Conservation (phyloP, 208 protist genomes). For the Trypanosoma rangeli region DNA sequence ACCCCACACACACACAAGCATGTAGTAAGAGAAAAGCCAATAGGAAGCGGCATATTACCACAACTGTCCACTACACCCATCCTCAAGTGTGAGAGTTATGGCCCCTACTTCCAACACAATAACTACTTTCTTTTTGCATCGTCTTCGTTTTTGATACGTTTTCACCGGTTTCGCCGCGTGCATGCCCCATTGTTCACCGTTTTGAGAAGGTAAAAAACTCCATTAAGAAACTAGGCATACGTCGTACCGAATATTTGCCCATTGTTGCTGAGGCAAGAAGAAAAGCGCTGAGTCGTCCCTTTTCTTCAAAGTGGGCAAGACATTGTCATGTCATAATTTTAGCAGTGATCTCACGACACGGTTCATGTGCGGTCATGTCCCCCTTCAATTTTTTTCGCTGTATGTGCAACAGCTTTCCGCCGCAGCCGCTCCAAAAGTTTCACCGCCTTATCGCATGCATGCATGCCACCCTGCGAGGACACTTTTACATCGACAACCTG, state of each 20-base stretch:
- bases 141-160: too few relatives aligned
- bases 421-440: constrained; percentile 71
- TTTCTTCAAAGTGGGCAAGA: not conserved
- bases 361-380: not conserved
- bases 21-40: constrained; percentile 17
- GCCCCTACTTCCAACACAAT: too few relatives aligned
- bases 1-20: constrained; percentile 9
- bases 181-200: too few relatives aligned
- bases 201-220: too few relatives aligned
- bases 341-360: not conserved
- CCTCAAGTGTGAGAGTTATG: too few relatives aligned
- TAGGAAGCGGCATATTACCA: too few relatives aligned
- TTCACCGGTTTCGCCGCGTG: too few relatives aligned
- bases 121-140: too few relatives aligned
- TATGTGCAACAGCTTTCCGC: constrained; percentile 32
- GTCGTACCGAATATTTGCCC: too few relatives aligned
- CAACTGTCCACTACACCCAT: too few relatives aligned
- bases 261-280: not conserved
- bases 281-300: not conserved
- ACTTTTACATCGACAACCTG: constrained; percentile 81
- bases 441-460: constrained; percentile 47
- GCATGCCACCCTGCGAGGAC: constrained; percentile 73
- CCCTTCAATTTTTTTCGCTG: constrained; percentile 7
- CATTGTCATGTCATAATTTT: not conserved
- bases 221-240: too few relatives aligned